Evolutionary conservation across 2,329 filamentous ascomycete species (phyloP), one percentile per base, ranked within the genome.

Genomic region (Metarhizium rileyi): DNA sequence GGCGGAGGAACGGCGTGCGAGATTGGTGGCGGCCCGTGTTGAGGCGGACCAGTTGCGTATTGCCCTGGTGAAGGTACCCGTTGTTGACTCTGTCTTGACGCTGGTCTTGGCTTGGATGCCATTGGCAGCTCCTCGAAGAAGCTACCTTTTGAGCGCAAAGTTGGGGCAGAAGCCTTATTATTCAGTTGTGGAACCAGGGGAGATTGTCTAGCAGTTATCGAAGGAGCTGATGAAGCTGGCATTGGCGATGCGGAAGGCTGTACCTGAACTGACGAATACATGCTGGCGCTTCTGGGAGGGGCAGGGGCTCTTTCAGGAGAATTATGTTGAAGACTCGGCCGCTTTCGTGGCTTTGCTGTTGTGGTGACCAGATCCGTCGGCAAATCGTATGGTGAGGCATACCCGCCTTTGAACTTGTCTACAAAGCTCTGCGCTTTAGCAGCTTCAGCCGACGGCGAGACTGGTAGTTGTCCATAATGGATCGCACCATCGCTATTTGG

Each of bases 331-430:
- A 77, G 73, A 59, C 77, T 81, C 5, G 72, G 65, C 47, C 84
- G 74, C 71, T 86, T 84, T 64, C 82, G 75, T 60, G 85, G 81
- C 57, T 85, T 86, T 26, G 86, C 78, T 16, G 61, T 53, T 5
- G 58, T 62, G 25, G 55, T 61, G 35, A 70, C 57, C 27, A 98
- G 78, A 49, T 96, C 91, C 68, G 93, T 87, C 4, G 93, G 93
- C 20, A 98, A 74, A 68, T 98, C 94, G 60, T 96, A 98, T 0
- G 93, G 93, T 20, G 91, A 97, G 45, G 85, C 78, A 64, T 98
- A 98, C 7, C 91, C 90, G 50, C 87, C 87, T 67, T 95, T 97
- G 3, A 88, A 73, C 66, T 94, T 94, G 65, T 91, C 86, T 5
- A 80, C 88, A 66, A 95, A 98, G 66, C 91, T 97, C 63, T 94